Conservation (phyloP, 2,329 filamentous ascomycete genomes). For the Curvularia eragrostidis region DNA sequence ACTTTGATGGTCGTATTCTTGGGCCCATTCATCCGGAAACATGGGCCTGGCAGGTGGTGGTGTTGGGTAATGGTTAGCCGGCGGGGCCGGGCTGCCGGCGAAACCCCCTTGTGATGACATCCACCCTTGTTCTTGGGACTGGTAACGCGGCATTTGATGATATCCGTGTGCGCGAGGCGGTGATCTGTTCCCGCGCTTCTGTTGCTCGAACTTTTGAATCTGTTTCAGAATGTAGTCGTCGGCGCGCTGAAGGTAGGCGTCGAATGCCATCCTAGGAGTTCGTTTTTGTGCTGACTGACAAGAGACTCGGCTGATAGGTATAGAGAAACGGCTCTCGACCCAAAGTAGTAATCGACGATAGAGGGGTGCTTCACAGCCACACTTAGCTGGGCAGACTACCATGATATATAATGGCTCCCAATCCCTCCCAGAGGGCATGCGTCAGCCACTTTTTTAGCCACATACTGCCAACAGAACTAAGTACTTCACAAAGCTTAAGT, state of each 20-base stretch:
- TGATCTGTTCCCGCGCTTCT: conserved; percentile 16
- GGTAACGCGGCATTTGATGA: conserved; percentile 14
- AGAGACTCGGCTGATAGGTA: background rate
- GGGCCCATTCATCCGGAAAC: conserved; percentile 61
- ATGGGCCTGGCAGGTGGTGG: conserved; percentile 41
- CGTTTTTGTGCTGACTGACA: background rate
- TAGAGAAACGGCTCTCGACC: background rate
- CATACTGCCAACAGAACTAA: conserved; percentile 9
- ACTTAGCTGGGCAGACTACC: conserved; percentile 1
- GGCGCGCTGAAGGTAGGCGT: conserved; percentile 24
- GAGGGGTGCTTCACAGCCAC: conserved; percentile 14
- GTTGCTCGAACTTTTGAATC: conserved; percentile 29
- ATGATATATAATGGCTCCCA: conserved; percentile 16
- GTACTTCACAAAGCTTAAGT: conserved; percentile 18
- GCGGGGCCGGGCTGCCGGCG: conserved; percentile 10
- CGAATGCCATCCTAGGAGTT: conserved; percentile 16
- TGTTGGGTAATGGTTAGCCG: conserved; percentile 24
- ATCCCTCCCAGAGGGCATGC: conserved; percentile 15
- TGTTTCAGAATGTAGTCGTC: conserved; percentile 27
- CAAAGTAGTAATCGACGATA: conserved; percentile 3
- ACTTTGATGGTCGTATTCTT: conserved; percentile 65
- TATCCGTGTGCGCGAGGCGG: conserved; percentile 15
- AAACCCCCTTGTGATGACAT: conserved; percentile 10
- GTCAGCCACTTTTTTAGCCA: conserved; percentile 21
- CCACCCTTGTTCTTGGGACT: conserved; percentile 2